Conservation (phyloP, 768 basidiomycete genomes). For the Rhizopogon sp. region DNA sequence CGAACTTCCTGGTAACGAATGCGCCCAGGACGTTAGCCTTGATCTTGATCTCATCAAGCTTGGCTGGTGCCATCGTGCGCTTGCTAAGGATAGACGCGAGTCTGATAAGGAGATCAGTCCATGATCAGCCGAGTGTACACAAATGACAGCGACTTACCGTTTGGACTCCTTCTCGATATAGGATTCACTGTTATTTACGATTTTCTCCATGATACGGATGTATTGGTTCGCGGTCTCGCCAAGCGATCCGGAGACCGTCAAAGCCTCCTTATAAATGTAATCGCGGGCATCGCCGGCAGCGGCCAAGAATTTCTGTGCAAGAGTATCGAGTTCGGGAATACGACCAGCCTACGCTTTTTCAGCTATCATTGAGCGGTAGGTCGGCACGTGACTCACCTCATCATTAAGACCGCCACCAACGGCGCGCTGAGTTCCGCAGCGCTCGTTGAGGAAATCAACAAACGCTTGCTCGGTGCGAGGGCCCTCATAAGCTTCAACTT, state of each 20-base stretch:
- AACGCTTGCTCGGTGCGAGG: slow-evolving; percentile 73
- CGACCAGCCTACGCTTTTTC: slow-evolving; percentile 66
- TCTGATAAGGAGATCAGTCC: slow-evolving; percentile 32
- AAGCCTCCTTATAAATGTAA: slow-evolving; percentile 64
- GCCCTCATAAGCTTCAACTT: slow-evolving; percentile 62
- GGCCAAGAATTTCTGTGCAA: slow-evolving; percentile 72
- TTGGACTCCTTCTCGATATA: slow-evolving; percentile 85
- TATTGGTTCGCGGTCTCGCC: slow-evolving; percentile 70
- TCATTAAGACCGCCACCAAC: slow-evolving; percentile 79
- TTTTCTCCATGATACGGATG: slow-evolving; percentile 86
- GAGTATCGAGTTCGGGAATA: slow-evolving; percentile 64
- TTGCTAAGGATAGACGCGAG: slow-evolving; percentile 73
- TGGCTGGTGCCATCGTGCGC: slow-evolving; percentile 66
- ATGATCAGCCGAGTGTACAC: neutral
- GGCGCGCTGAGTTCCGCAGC: slow-evolving; percentile 81
- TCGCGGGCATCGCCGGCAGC: slow-evolving; percentile 52
- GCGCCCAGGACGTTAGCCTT: slow-evolving; percentile 83
- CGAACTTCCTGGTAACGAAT: slow-evolving; percentile 38
- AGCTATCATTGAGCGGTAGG: neutral
- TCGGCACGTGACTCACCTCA: slow-evolving; percentile 35
- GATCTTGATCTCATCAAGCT: slow-evolving; percentile 90
- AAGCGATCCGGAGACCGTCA: slow-evolving; percentile 39
- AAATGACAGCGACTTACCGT: slow-evolving; percentile 46
- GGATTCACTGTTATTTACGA: slow-evolving; percentile 58
- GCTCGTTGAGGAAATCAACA: slow-evolving; percentile 74